Evolutionary conservation across 2,329 filamentous ascomycete species (phyloP).

Genomic region (Sporothrix inflata): DNA sequence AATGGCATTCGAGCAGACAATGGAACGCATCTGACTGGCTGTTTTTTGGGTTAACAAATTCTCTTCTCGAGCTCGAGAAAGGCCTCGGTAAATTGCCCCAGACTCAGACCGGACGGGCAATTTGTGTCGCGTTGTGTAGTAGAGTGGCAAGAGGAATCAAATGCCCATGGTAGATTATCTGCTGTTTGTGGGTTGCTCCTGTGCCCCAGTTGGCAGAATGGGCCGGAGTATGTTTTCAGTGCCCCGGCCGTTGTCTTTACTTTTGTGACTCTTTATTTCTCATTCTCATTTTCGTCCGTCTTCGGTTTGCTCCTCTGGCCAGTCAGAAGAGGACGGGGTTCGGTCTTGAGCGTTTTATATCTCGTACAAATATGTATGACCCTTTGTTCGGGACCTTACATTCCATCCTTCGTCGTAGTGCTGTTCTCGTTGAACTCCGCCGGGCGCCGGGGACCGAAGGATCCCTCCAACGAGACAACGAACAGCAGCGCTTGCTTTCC

Average conservation of each 20-base stretch:
- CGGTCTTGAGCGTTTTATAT: neutral
- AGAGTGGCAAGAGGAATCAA: neutral
- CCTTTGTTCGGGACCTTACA: neutral
- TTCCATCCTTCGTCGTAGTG: neutral
- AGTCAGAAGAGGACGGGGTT: neutral
- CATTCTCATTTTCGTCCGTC: slow-evolving; percentile 9
- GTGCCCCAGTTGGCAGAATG: neutral
- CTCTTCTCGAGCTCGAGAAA: neutral
- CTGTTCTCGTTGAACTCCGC: neutral
- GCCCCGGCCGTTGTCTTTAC: neutral
- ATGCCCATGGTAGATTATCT: neutral
- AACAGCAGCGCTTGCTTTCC: neutral
- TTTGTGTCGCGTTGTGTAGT: neutral
- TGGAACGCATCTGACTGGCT: neutral
- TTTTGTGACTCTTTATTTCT: neutral
- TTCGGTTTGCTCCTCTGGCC: neutral
- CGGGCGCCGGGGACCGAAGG: slow-evolving; percentile 4
- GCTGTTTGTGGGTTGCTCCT: neutral
- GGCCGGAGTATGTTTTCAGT: neutral
- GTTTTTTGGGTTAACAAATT: neutral
- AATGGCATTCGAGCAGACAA: neutral
- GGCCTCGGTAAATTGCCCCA: neutral
- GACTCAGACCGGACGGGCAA: too few relatives aligned
- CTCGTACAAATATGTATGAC: neutral
- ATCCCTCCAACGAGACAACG: neutral